A percentile compares a stretch with the other conserved stretches of the same genome.
Evolutionary conservation across 2,329 filamentous ascomycete species (phyloP).

Genomic region (Xylaria sp.): DNA sequence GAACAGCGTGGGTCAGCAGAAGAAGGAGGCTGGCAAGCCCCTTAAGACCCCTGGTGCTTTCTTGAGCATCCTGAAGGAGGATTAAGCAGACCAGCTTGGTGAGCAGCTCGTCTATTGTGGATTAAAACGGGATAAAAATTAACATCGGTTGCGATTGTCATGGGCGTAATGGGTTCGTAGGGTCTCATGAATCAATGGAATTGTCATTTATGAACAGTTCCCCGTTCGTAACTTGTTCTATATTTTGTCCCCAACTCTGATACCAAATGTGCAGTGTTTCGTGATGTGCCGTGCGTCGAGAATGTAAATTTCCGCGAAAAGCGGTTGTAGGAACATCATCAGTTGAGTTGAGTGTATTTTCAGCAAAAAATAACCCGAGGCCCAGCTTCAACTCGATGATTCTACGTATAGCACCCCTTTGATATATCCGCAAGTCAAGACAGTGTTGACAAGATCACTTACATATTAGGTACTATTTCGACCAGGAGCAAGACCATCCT

Average conservation of each 20-base stretch:
- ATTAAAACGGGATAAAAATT: constrained; percentile 16
- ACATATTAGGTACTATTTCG: too few relatives aligned
- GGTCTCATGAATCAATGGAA: constrained; percentile 33
- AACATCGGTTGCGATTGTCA: constrained; percentile 27
- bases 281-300: neutral
- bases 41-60: constrained; percentile 32
- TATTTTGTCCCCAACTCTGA: neutral
- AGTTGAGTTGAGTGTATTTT: neutral
- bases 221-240: constrained; percentile 6
- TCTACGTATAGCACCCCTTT: too few relatives aligned
- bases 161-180: constrained; percentile 34
- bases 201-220: constrained; percentile 28
- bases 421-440: too few relatives aligned
- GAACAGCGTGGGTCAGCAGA: constrained; percentile 72
- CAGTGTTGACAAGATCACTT: too few relatives aligned
- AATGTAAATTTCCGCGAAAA: too few relatives aligned
- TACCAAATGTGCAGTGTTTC: neutral
- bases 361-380: too few relatives aligned
- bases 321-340: too few relatives aligned
- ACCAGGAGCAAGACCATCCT: too few relatives aligned
- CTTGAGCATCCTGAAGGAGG: constrained; percentile 30
- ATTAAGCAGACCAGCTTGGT: constrained; percentile 33
- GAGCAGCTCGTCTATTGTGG: constrained; percentile 31
- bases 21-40: constrained; percentile 58
- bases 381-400: too few relatives aligned